These are phyloP conservation scores for Physcia stellaris DNA, from an alignment of 495 filamentous ascomycete species.

Conservation along the genomic window DNA sequence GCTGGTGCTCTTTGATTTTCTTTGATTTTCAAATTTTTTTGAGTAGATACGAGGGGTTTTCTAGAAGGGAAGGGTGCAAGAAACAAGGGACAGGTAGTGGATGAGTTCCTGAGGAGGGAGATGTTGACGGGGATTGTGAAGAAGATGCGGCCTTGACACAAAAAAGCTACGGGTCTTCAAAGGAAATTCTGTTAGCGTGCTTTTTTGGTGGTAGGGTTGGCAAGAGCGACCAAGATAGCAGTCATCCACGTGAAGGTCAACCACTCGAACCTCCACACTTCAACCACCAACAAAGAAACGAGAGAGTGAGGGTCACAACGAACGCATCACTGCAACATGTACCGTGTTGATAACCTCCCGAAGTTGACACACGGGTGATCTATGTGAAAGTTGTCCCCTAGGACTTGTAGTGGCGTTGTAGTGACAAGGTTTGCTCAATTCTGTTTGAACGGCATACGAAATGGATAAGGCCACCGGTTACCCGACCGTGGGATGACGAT, in stretches of 20 bases:
- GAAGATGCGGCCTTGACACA: neutral
- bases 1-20: constrained; percentile 18
- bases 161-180: neutral
- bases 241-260: neutral
- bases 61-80: constrained; percentile 15
- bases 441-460: too few relatives aligned
- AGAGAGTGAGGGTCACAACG: too few relatives aligned
- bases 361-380: too few relatives aligned
- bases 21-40: constrained; percentile 43
- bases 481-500: too few relatives aligned
- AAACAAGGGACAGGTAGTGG: constrained; percentile 3
- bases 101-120: constrained; percentile 4
- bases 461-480: too few relatives aligned
- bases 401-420: too few relatives aligned
- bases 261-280: too few relatives aligned
- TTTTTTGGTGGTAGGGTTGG: neutral
- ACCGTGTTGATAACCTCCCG: too few relatives aligned
- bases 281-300: too few relatives aligned
- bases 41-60: constrained; percentile 21
- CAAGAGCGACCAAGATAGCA: neutral
- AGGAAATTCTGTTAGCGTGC: constrained; percentile 7
- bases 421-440: too few relatives aligned
- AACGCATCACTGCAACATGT: too few relatives aligned
- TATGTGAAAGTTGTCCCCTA: too few relatives aligned
- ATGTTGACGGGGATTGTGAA: neutral